Evolutionary conservation across 2,329 filamentous ascomycete genomes (phyloP).

Genomic region (Fusarium staphyleae): DNA sequence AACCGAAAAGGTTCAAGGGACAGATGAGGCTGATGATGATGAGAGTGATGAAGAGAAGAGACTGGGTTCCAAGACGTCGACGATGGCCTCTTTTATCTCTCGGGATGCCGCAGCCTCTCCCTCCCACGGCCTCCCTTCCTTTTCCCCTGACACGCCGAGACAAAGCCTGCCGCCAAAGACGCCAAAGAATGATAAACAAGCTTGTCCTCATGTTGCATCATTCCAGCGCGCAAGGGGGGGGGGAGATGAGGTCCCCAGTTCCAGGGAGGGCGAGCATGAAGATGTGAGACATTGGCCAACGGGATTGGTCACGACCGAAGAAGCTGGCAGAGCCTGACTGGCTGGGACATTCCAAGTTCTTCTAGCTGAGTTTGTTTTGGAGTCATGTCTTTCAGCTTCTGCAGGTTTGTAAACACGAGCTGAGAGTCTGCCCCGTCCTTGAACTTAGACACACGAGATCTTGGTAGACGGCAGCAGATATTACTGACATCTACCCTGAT

Average conservation of each 20-base stretch:
- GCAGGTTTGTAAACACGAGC: too few relatives aligned
- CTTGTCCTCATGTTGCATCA: constrained; percentile 19
- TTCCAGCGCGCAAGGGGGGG: constrained; percentile 31
- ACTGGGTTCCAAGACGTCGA: background rate
- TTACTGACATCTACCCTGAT: too few relatives aligned
- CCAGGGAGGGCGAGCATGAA: too few relatives aligned
- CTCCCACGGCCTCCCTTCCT: constrained; percentile 5
- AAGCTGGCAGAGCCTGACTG: too few relatives aligned
- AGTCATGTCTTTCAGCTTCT: too few relatives aligned
- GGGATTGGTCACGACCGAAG: too few relatives aligned
- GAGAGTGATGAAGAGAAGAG: constrained; percentile 3
- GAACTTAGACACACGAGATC: too few relatives aligned
- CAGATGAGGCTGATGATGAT: constrained; percentile 14
- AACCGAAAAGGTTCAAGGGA: constrained; percentile 19
- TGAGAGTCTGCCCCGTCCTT: too few relatives aligned
- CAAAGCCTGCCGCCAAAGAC: constrained; percentile 17
- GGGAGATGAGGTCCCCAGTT: constrained; percentile 23
- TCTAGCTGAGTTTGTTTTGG: too few relatives aligned
- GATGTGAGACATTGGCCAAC: background rate
- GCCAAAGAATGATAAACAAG: constrained; percentile 27
- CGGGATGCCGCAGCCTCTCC: constrained; percentile 6
- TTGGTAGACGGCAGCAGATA: too few relatives aligned
- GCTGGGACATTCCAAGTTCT: too few relatives aligned
- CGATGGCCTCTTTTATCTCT: constrained; percentile 35
- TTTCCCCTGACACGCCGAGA: constrained; percentile 15